Base-by-base conservation (phyloP, 2,329 filamentous ascomycete species). In the Fusarium sp. region DNA sequence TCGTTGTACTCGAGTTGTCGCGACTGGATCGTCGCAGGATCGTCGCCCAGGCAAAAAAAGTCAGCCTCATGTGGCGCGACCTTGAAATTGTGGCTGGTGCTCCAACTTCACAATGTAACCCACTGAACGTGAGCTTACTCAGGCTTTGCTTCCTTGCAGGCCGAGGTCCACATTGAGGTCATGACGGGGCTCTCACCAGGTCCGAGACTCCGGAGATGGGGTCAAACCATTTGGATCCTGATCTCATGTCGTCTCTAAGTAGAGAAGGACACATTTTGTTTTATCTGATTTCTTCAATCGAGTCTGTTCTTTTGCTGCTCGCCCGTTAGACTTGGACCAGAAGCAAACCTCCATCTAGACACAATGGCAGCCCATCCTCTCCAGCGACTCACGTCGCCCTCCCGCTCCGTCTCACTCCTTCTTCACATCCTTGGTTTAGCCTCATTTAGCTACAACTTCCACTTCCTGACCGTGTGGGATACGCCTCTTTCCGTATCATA, bases 331-430 rank as follows among this genome's bases (percentile, higher is more conserved):
- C 52, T 59, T 59, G 22, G 11, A 68, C 42, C 27, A 6, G 10
- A 37, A 45, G 20, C 42, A 45, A 8, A 14, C 52, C 31, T 37
- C 14, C 9, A 37, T 57, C 29, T 20, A 9, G 11, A 52, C 24
- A 69, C 78, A 70, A 87, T 87, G 85, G 77, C 83, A 45, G 76
- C 71, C 61, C 92, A 94, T 83, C 89, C 88, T 50, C 86, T 93
- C 6, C 93, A 94, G 82, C 87, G 91, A 42, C 83, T 94, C 22
- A 79, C 86, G 4, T 91, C 92, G 68, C 93, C 93, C 1, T 92
- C 91, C 2, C 88, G 88, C 67, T 87, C 87, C 45, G 76, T 89
- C 66, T 94, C 93, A 3, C 87, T 92, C 24, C 69, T 89, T 11
- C 80, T 94, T 47, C 93, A 95, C 80, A 80, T 86, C 4, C 71